Base-by-base conservation (phyloP, 208 protist species). In the Trypanosoma congolense region DNA sequence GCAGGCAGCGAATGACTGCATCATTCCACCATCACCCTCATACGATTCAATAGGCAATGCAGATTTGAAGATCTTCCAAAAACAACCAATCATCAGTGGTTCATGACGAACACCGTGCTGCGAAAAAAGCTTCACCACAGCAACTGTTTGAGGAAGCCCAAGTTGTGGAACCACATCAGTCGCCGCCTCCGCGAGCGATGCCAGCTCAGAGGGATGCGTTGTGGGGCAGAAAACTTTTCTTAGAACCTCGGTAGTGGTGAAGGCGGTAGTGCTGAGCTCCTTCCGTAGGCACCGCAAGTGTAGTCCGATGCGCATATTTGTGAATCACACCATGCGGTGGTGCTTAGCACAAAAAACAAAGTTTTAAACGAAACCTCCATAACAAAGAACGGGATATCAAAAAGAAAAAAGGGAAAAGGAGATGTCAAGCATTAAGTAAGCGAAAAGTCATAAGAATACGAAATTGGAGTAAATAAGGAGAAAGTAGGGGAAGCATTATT, bases 41-140 rank as follows among this genome's bases (percentile, higher is more conserved):
- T 18, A 18, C 21, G 26, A 57, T 3, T 26, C 10, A 1, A 50
- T 36, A 9, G 46, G 47, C 18, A 22, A 22, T 26, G 74, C 73
- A 4, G 72, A 47, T 58, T 93, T 90, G 56, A 90, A 75, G 19
- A 87, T 65, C 41, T 72, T 64, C 79, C 81, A 89, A 36, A 86
- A 58, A 33, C 81, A 81, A 40, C 56, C 58, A 25, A 75, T 42
- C 50, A 89, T 71, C 0, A 85, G 58, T 50, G 48, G 53, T 49
- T 92, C 85, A 55, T 89, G 73, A 14, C 85, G 85, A 18, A 92
- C 63, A 3, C 57, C 41, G 0, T 80, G 70, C n/a, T 35, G 25
- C 42, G 65, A 51, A 46, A 61, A 65, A 6, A 63, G 29, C 19
- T 57, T 47, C 0, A 72, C 24, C 22, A 72, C 30, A 1, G 2